Conservation (phyloP, 495 filamentous ascomycete species). For the Chlorociboria aeruginascens region DNA sequence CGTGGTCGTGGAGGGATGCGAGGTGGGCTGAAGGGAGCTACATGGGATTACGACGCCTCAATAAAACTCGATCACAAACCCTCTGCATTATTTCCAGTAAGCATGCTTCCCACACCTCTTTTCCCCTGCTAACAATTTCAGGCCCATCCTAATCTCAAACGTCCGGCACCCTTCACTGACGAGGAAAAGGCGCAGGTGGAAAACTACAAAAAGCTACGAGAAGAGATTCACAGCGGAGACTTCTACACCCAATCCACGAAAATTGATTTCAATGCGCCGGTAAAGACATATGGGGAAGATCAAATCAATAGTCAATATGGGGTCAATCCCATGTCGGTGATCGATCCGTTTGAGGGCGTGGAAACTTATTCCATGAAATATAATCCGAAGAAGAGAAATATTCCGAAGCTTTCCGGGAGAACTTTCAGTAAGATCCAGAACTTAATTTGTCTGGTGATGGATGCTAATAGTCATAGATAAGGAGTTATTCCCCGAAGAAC, state of each 20-base stretch:
- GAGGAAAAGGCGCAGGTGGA: slow-evolving; percentile 31
- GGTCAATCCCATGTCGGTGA: slow-evolving; percentile 30
- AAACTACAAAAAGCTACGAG: slow-evolving; percentile 34
- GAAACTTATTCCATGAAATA: slow-evolving; percentile 38
- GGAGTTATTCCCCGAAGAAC: slow-evolving; percentile 39
- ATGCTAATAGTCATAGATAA: slow-evolving; percentile 18
- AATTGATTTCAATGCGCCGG: slow-evolving; percentile 12
- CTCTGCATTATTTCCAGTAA: slow-evolving; percentile 30
- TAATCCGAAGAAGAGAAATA: slow-evolving; percentile 26
- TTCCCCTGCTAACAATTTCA: slow-evolving; percentile 2
- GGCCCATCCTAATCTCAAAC: slow-evolving; percentile 28
- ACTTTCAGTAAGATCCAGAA: slow-evolving; percentile 20
- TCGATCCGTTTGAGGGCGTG: slow-evolving; percentile 39
- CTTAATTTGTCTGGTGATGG: neutral
- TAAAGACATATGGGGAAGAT: slow-evolving; percentile 31
- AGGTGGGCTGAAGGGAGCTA: slow-evolving; percentile 18
- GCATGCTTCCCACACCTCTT: neutral
- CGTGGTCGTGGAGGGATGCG: slow-evolving; percentile 24
- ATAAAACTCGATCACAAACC: slow-evolving; percentile 30
- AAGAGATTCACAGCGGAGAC: slow-evolving; percentile 33
- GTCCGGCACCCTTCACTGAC: slow-evolving; percentile 24
- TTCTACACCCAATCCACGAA: slow-evolving; percentile 33
- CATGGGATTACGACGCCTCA: slow-evolving; percentile 22
- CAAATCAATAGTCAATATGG: slow-evolving; percentile 37
- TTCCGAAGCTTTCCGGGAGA: slow-evolving; percentile 33